A percentile compares a stretch with the other conserved stretches of the same genome.
Evolutionary conservation across 148 eudicot species (phyloP).

Genomic region (Pouteria glomerata): DNA sequence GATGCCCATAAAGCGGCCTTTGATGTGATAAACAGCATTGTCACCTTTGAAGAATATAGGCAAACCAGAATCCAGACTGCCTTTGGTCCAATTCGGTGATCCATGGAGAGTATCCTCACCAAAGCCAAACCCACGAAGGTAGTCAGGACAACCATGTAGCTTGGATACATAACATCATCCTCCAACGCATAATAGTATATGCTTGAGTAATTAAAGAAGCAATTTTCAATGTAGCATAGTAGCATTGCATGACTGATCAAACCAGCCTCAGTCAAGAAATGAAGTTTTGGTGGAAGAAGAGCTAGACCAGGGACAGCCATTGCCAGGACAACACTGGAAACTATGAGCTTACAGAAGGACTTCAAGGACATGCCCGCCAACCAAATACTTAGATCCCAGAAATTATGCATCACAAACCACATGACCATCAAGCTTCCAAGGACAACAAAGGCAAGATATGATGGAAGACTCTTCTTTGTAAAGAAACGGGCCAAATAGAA

Average conservation of each 20-base stretch:
- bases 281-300: conserved; percentile 73
- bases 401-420: conserved; percentile 96
- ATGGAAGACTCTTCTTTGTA: conserved; percentile 73
- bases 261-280: conserved; percentile 70
- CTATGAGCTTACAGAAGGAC: conserved; percentile 86
- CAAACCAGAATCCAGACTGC: conserved; percentile 85
- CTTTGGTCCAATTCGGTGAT: conserved; percentile 71
- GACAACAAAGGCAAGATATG: conserved; percentile 84
- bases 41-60: conserved; percentile 75
- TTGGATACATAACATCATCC: conserved; percentile 96
- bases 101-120: conserved; percentile 72
- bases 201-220: conserved; percentile 80
- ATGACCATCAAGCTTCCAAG: conserved; percentile 86
- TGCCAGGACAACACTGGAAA: conserved; percentile 73
- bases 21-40: conserved; percentile 82
- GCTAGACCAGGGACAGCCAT: conserved; percentile 89
- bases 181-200: conserved; percentile 84
- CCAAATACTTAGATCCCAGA: conserved; percentile 97
- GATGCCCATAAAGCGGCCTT: conserved; percentile 85
- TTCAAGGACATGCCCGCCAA: conserved; percentile 95
- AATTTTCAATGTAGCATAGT: conserved; percentile 86
- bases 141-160: conserved; percentile 84
- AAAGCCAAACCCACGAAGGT: conserved; percentile 81
- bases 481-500: conserved; percentile 88
- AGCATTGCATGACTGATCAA: conserved; percentile 77